Evolutionary conservation across 2,329 filamentous ascomycete species (phyloP).

Genomic region (Cytospora schulzeri): DNA sequence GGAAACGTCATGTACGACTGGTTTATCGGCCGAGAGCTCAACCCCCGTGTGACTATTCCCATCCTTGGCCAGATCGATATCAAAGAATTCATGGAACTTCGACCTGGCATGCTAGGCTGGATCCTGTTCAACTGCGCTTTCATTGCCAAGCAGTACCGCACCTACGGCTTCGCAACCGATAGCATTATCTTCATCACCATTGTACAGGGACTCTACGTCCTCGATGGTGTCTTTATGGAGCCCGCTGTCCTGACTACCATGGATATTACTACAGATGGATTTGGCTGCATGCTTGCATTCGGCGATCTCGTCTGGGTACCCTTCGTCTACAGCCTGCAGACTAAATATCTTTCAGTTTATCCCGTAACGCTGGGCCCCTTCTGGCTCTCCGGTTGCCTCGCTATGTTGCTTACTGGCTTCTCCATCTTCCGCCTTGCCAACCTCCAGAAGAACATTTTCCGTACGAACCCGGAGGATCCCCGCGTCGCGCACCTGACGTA

Average conservation of each 20-base stretch:
- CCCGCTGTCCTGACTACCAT: conserved; percentile 89
- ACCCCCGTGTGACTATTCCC: conserved; percentile 79
- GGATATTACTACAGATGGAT: conserved; percentile 90
- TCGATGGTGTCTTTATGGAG: conserved; percentile 88
- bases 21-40: conserved; percentile 95
- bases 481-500: conserved; percentile 78
- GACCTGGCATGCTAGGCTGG: conserved; percentile 91
- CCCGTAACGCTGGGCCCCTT: conserved; percentile 74
- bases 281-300: conserved; percentile 93
- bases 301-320: conserved; percentile 93
- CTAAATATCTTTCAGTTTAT: conserved; percentile 80
- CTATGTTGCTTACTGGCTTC: conserved; percentile 73
- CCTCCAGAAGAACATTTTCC: conserved; percentile 92
- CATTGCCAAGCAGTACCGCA: conserved; percentile 84
- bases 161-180: conserved; percentile 80
- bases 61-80: conserved; percentile 85
- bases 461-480: conserved; percentile 81
- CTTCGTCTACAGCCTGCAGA: conserved; percentile 83
- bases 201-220: conserved; percentile 79
- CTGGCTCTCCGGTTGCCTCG: conserved; percentile 66
- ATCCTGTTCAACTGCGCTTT: conserved; percentile 82
- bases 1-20: conserved; percentile 93
- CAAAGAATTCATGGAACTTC: conserved; percentile 85
- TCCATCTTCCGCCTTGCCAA: conserved; percentile 93
- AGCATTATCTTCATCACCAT: conserved; percentile 78